Conservation (phyloP, 2,329 filamentous ascomycete species). For the Rugonectria rugulosa region DNA sequence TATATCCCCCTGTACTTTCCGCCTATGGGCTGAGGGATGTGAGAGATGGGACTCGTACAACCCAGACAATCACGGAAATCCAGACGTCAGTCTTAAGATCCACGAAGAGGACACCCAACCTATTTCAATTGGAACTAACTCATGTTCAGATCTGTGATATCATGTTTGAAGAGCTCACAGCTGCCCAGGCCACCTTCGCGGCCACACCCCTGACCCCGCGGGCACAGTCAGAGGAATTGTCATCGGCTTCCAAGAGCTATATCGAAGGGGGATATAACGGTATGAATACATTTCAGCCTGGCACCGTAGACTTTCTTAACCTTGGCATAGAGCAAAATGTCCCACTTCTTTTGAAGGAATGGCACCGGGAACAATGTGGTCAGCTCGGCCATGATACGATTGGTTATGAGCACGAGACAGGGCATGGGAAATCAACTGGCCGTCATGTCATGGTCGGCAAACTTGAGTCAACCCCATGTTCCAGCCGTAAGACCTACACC, state of each 20-base stretch:
- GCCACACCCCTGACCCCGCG: background rate
- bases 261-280: conserved; percentile 4
- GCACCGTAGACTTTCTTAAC: background rate
- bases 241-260: background rate
- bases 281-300: background rate
- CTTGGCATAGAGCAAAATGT: background rate
- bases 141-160: conserved; percentile 1
- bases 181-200: background rate
- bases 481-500: conserved; percentile 22
- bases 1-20: conserved; percentile 53
- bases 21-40: conserved; percentile 46
- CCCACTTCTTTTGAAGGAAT: conserved; percentile 11
- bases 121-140: background rate
- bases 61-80: conserved; percentile 8
- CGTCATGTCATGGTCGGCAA: background rate
- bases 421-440: background rate
- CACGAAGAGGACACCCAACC: background rate
- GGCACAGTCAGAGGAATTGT: background rate
- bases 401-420: background rate
- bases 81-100: conserved; percentile 10
- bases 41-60: conserved; percentile 38
- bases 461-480: background rate
- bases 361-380: conserved; percentile 9
- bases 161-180: conserved; percentile 1
- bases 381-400: background rate